Conservation (phyloP, 2,329 filamentous ascomycete species). For the Venturia effusa region DNA sequence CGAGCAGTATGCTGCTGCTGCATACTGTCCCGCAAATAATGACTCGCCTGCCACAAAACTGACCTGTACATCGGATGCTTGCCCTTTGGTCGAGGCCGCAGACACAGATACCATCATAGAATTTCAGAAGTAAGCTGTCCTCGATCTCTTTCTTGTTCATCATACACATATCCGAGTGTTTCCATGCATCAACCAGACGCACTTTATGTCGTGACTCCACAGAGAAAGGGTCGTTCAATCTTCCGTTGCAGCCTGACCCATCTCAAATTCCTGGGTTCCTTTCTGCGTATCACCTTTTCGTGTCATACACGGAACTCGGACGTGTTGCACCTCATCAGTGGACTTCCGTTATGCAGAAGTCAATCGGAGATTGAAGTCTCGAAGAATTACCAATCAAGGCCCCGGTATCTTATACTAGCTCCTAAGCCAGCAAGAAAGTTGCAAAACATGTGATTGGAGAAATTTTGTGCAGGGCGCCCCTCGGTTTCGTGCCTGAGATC, state of each 20-base stretch:
- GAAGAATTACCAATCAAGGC: too few species aligned
- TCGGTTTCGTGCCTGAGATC: not conserved
- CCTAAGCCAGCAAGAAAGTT: not conserved
- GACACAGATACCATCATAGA: conserved; percentile 24
- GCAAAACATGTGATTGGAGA: too few species aligned
- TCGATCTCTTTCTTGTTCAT: not conserved
- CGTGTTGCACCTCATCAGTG: too few species aligned
- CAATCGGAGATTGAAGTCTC: too few species aligned
- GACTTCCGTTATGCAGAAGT: too few species aligned
- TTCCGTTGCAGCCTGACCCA: not conserved
- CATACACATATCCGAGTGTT: not conserved
- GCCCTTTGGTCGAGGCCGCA: conserved; percentile 38
- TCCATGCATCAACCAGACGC: not conserved
- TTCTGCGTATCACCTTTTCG: not conserved
- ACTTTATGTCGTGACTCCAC: not conserved
- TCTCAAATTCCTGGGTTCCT: not conserved
- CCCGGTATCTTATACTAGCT: not conserved
- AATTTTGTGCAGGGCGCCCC: not conserved
- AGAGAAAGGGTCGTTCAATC: not conserved
- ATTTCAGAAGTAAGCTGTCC: conserved; percentile 10
- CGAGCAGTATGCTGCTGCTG: conserved; percentile 41
- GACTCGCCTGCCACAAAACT: conserved; percentile 20
- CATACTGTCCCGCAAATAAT: conserved; percentile 41
- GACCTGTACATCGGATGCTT: conserved; percentile 34
- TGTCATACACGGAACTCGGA: too few species aligned